These are phyloP conservation scores for Tylopilus subfusipes DNA, from an alignment of 768 basidiomycete genomes.

Conservation along the genomic window DNA sequence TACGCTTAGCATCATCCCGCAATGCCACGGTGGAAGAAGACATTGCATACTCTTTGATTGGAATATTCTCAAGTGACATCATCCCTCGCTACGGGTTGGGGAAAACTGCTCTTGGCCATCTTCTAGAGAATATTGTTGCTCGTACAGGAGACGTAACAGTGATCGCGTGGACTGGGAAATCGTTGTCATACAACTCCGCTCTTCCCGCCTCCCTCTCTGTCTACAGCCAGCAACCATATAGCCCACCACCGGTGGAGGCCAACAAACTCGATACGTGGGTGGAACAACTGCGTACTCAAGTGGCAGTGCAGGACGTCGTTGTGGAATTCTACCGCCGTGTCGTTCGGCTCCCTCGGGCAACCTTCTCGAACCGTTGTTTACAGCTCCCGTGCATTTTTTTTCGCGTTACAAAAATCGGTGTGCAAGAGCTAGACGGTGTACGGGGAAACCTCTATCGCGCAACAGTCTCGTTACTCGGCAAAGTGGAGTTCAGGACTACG, in stretches of 20 bases:
- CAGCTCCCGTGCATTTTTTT: neutral
- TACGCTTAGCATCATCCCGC: constrained; percentile 7
- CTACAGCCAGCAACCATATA: neutral
- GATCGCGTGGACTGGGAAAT: constrained; percentile 7
- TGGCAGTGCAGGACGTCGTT: neutral
- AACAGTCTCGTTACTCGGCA: neutral
- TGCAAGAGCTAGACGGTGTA: neutral
- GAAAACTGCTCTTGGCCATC: neutral
- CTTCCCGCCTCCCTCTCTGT: constrained; percentile 8
- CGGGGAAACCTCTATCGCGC: neutral
- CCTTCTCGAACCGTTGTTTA: neutral
- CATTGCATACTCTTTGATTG: neutral
- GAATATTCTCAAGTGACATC: constrained; percentile 11
- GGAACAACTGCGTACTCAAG: neutral
- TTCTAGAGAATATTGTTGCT: constrained; percentile 5
- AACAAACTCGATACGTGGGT: neutral
- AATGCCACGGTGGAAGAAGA: constrained; percentile 6
- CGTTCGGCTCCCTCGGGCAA: neutral
- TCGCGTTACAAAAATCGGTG: neutral
- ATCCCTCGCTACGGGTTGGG: constrained; percentile 3
- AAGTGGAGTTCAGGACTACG: neutral
- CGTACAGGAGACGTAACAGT: constrained; percentile 7
- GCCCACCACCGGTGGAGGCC: neutral
- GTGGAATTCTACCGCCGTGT: neutral
- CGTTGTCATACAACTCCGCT: constrained; percentile 6